A percentile compares a stretch with the other conserved stretches of the same genome.
Conservation (phyloP, 805 yeast species). For the Maudiozyma turicensis region DNA sequence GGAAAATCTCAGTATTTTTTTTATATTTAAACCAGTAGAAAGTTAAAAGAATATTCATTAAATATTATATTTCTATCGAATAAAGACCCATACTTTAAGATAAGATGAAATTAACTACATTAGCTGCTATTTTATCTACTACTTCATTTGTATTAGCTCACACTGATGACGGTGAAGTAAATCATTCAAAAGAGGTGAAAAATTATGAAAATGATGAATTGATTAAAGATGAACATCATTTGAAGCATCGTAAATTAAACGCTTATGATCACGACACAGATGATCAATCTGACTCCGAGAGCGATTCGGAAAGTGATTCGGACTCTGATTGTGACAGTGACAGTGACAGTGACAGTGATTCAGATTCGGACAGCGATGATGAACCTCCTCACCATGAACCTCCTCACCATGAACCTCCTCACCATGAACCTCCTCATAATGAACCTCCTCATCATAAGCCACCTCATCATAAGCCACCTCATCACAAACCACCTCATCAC, state of each 20-base stretch:
- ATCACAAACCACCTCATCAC: neutral
- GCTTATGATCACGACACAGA: neutral
- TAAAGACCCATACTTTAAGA: neutral
- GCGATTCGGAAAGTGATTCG: neutral
- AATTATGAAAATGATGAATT: neutral
- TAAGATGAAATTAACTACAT: neutral
- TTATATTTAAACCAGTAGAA: too few relatives aligned
- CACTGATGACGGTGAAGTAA: neutral
- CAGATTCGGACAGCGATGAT: neutral
- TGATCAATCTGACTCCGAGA: neutral
- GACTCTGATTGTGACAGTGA: neutral
- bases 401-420: too few relatives aligned
- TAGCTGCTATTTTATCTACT: neutral
- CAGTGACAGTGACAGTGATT: neutral
- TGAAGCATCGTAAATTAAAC: neutral
- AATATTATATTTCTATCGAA: too few relatives aligned
- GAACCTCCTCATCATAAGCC: too few relatives aligned
- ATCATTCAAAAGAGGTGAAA: neutral
- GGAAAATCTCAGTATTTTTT: too few relatives aligned
- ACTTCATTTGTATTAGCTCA: neutral
- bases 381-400: neutral
- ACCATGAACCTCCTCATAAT: neutral
- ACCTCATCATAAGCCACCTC: neutral
- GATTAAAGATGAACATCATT: neutral
- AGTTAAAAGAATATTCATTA: too few relatives aligned